Base-by-base conservation (phyloP, 345 rosid genomes). In the Eutrema yunnanense region DNA sequence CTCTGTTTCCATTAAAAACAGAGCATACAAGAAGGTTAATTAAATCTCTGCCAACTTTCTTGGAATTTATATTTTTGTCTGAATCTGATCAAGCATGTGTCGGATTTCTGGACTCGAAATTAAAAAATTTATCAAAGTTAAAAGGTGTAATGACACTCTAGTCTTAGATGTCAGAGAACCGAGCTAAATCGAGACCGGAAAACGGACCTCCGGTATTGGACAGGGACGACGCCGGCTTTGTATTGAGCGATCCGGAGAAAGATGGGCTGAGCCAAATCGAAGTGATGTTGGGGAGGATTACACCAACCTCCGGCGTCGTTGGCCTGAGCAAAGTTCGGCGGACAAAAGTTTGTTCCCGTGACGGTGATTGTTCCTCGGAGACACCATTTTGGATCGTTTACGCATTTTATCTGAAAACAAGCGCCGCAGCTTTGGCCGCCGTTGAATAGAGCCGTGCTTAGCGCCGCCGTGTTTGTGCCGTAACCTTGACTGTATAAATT, bases 341-440 rank as follows among this genome's bases (percentile, higher is more conserved):
- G 96, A 79, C 96, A 89, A 73, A 89, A 89, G 74, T 89, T 89
- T 75, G 96, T 89, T 26, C 92, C 96, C 1, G 96, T 89, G 80
- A 89, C 83, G 38, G 80, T 11, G 44, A 89, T 87, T 60, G 90
- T 81, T 47, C 87, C 88, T 0, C 82, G 65, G 41, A 80, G 76
- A 84, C 96, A 89, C 96, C 96, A 89, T 65, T 81, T 78, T 22
- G 79, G 74, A 71, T 89, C 92, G 49, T 64, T 74, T 12, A 72
- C 81, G 32, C 96, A 89, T 74, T 53, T 81, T 26, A 89, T 85
- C 71, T 87, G 88, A 40, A 80, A 89, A 84, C 96, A 89, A 67
- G 96, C 82, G 10, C 96, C 96, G 13, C 96, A 89, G 78, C 82
- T 84, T 37, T 83, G 81, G 32, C 96, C 96, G 8, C 71, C 81